phyloP scores from a whole-genome alignment of 2,329 filamentous ascomycete genomes.

The Atkinsonella texensis region DNA sequence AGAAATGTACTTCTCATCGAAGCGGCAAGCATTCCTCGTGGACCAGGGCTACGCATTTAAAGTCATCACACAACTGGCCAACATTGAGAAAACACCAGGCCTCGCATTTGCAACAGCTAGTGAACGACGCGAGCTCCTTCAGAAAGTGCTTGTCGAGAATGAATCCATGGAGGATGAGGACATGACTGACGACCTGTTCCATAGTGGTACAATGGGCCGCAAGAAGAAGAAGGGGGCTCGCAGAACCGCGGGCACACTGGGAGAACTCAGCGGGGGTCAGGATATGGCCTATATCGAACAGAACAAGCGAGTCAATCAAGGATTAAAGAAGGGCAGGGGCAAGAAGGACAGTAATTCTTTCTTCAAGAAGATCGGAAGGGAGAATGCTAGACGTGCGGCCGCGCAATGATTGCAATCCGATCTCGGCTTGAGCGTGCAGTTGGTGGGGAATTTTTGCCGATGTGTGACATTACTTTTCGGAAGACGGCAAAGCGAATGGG shows the following conservation, averaged over 20 bases:
- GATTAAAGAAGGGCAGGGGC: slow-evolving; percentile 23
- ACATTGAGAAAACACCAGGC: slow-evolving; percentile 72
- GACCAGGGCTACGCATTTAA: slow-evolving; percentile 99
- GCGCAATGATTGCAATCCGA: slow-evolving; percentile 11
- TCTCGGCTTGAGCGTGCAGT: background rate
- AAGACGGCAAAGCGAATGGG: background rate
- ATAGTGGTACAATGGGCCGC: slow-evolving; percentile 33
- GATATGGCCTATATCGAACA: slow-evolving; percentile 95
- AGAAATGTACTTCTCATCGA: slow-evolving; percentile 96
- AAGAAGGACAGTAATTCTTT: slow-evolving; percentile 28
- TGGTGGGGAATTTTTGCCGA: background rate
- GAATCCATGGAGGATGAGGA: slow-evolving; percentile 65
- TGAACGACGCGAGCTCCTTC: slow-evolving; percentile 75
- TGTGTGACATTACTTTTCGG: background rate
- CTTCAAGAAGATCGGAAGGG: slow-evolving; percentile 31
- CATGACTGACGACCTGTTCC: slow-evolving; percentile 34
- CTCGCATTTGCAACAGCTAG: slow-evolving; percentile 68
- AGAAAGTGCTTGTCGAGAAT: slow-evolving; percentile 80
- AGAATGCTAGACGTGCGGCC: slow-evolving; percentile 26
- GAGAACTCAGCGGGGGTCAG: slow-evolving; percentile 79
- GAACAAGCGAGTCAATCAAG: slow-evolving; percentile 55
- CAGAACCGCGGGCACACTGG: slow-evolving; percentile 73
- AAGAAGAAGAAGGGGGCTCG: slow-evolving; percentile 46
- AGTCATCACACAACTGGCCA: slow-evolving; percentile 89
- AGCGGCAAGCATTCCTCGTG: slow-evolving; percentile 91